Conservation (phyloP, 176 grass and related monocot genomes). For the Eremochloa ophiuroides region DNA sequence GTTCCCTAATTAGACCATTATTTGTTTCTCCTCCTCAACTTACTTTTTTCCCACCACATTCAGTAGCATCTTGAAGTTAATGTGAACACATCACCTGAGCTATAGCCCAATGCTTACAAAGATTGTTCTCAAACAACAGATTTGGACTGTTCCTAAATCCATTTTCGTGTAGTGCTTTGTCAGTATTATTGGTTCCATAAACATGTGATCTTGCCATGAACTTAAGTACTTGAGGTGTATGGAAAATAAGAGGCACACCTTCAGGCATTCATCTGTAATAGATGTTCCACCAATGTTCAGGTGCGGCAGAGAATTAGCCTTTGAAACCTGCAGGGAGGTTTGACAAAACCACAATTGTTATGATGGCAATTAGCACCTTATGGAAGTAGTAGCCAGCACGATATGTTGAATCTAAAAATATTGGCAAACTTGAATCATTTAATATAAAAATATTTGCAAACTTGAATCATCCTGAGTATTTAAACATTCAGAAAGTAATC, state of each 20-base stretch:
- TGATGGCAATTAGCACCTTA: neutral
- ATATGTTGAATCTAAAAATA: neutral
- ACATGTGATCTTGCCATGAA: neutral
- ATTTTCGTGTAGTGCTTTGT: neutral
- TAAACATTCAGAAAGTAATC: no score
- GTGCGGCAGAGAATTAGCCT: slow-evolving; percentile 67
- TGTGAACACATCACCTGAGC: no score
- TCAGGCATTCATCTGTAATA: slow-evolving; percentile 87
- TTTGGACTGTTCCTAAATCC: neutral
- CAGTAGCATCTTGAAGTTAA: no score
- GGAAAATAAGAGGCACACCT: no score
- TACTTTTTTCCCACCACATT: no score
- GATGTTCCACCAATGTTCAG: slow-evolving; percentile 89
- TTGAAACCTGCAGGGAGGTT: slow-evolving; percentile 53
- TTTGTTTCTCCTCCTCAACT: no score
- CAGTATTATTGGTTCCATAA: neutral
- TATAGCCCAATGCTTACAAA: no score
- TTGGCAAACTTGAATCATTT: neutral
- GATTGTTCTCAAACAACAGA: neutral
- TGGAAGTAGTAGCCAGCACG: neutral
- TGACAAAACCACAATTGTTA: neutral
- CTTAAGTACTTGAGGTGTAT: neutral
- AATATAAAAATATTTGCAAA: no score
- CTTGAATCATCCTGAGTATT: no score
- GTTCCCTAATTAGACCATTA: no score